Base-by-base conservation (phyloP, 441 rosid species). In the Populus hybrid region DNA sequence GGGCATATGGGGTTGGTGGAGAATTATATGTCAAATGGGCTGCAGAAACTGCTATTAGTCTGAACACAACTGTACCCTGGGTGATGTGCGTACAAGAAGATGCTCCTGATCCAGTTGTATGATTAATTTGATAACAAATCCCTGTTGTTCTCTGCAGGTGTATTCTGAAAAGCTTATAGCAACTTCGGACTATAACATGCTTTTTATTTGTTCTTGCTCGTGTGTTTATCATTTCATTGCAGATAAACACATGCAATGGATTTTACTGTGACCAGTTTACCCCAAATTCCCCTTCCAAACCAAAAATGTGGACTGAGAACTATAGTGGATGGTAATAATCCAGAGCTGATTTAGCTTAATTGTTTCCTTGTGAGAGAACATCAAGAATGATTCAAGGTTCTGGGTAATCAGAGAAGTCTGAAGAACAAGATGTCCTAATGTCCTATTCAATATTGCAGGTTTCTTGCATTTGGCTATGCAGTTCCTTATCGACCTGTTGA, bases 161-260 rank as follows among this genome's bases (percentile, higher is more conserved):
- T 30, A 4, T 59, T 69, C 14, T 36, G n/a, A 28, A n/a, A 18
- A 34, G 8, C 23, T 46, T 71, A 40, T 11, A 24, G 35, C 21
- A 40, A 71, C 73, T 71, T 42, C 18, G 12, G 20, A 71, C 10
- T 42, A 21, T 21, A 63, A 46, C 20, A 67, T 36, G 64, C 6
- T 78, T 50, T 72, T 4, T 32, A 30, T 38, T 18, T 1, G 8
- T 61, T 50, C n/a, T 6, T 50, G 2, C 59, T 50, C 7, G n/a
- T 16, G n/a, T 50, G 59, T 50, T 50, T 50, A 50, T 50, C 59
- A 50, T 50, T 66, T 74, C 36, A 6, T 1, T 83, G 86, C 90
- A 91, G 95, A 86, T 91, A 78, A 89, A 91, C 77, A 88, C 95
- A 26, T 91, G 95, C 82, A 91, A 91, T 65, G 95, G 95, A 72